These are phyloP conservation scores for Eucalyptus regnans DNA, from an alignment of 345 rosid genomes.

Conservation along the genomic window DNA sequence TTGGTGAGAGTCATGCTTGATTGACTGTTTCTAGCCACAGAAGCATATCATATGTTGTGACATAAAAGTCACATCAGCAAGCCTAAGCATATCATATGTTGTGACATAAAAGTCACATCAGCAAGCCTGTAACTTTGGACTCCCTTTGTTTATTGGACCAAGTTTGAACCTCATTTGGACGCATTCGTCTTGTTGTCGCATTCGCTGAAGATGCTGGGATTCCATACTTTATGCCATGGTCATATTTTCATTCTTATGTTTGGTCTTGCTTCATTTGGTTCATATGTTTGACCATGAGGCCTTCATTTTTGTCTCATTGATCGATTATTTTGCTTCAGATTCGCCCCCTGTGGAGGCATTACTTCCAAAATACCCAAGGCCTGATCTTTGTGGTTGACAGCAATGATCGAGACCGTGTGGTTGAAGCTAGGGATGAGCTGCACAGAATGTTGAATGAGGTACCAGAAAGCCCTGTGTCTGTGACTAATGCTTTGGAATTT, in stretches of 20 bases:
- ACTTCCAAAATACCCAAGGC: constrained; percentile 71
- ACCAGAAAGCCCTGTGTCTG: background rate
- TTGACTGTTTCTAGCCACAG: background rate
- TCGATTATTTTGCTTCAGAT: constrained; percentile 11
- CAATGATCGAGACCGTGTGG: constrained; percentile 68
- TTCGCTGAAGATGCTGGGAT: background rate
- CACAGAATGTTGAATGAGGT: constrained; percentile 79
- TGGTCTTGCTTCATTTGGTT: background rate
- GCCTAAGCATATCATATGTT: background rate
- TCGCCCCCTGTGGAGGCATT: constrained; percentile 77
- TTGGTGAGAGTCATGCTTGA: background rate
- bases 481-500: background rate
- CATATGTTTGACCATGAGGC: background rate
- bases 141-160: background rate
- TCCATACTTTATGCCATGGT: background rate
- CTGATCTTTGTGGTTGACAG: constrained; percentile 74
- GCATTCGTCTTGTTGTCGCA: background rate
- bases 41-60: background rate
- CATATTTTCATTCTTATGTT: background rate
- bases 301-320: background rate
- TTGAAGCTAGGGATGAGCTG: constrained; percentile 70
- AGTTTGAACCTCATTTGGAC: background rate
- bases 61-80: background rate
- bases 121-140: background rate
- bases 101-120: background rate